Evolutionary conservation across 1,284 basidiomycete species (phyloP), one percentile per base, ranked within the genome.

Genomic region (Rhodotorula sp.): DNA sequence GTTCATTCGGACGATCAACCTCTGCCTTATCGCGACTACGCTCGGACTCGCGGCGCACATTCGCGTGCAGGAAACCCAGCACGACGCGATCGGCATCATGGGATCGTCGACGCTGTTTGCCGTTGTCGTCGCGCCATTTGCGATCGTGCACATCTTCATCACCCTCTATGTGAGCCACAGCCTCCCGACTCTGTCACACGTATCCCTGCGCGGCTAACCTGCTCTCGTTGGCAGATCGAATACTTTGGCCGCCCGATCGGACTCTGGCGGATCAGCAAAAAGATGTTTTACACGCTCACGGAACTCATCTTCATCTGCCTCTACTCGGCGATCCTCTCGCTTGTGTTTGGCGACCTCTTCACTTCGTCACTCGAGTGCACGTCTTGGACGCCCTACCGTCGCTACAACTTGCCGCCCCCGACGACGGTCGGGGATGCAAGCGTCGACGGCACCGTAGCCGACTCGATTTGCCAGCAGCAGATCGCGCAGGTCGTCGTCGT

Each of bases 161-260:
- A 90, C 91, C 52, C 88, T 93, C 52, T 80, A 80, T 70, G 77
- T 78, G 56, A 61, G 78, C 67, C 14, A n/a, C 18, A 14, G 21
- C 49, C n/a, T 31, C 31, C 31, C 47, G 23, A 34, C 15, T 5
- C 0, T 3, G 5, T n/a, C 7, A 5, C 18, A 29, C 6, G 5
- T 12, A 16, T 23, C 34, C 39, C 39, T 43, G 39, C 39, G 8
- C 39, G 39, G 20, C 64, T 68, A 26, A 71, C 49, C 26, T 23
- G 39, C 14, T 31, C 21, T 1, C 6, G 5, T 0, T 26, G 12
- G 43, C 79, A 92, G 91, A 84, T 92, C 66, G 93, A 96, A 82
- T 96, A 96, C 82, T 93, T 93, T 80, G 91, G 93, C 58, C 87
- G 90, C 49, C 93, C 93, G 5, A 85, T 96, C 57, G 93, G 93